Evolutionary conservation across 164 flowering plant genomes (phyloP).

Genomic region (Hamamelis virginiana): DNA sequence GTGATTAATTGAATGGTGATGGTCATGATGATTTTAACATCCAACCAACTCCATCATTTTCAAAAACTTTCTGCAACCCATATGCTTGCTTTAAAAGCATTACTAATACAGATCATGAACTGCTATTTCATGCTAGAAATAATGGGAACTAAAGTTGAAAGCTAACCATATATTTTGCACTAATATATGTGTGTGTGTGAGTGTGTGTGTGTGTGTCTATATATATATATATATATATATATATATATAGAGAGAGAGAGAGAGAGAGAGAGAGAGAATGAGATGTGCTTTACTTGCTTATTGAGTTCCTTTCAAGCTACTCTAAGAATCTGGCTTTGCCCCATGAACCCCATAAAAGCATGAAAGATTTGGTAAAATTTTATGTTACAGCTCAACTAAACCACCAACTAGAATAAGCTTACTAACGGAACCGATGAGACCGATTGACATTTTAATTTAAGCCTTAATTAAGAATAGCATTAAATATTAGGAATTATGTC

Average conservation of each 20-base stretch:
- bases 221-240: too few relatives aligned
- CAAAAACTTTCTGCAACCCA: not conserved
- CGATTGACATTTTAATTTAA: too few relatives aligned
- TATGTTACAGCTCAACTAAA: not conserved
- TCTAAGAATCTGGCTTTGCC: conserved; percentile 3
- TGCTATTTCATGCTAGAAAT: too few relatives aligned
- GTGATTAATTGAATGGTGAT: not conserved
- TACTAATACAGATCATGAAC: not conserved
- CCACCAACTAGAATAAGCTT: conserved; percentile 9
- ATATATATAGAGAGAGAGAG: too few relatives aligned
- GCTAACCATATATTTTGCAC: too few relatives aligned
- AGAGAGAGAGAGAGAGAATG: too few relatives aligned
- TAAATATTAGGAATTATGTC: too few relatives aligned
- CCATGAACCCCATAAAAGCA: not conserved
- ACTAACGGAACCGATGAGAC: not conserved
- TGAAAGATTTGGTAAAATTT: not conserved
- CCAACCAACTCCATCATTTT: not conserved
- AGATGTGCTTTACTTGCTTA: too few relatives aligned
- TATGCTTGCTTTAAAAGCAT: conserved; percentile 7
- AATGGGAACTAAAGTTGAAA: too few relatives aligned
- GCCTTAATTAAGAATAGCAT: not conserved
- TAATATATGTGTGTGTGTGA: too few relatives aligned
- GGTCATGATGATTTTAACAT: not conserved
- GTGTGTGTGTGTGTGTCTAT: too few relatives aligned
- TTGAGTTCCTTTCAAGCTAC: conserved; percentile 24